Base-by-base conservation (phyloP, 805 yeast genomes). In the Cyberlindnera mycetangii region DNA sequence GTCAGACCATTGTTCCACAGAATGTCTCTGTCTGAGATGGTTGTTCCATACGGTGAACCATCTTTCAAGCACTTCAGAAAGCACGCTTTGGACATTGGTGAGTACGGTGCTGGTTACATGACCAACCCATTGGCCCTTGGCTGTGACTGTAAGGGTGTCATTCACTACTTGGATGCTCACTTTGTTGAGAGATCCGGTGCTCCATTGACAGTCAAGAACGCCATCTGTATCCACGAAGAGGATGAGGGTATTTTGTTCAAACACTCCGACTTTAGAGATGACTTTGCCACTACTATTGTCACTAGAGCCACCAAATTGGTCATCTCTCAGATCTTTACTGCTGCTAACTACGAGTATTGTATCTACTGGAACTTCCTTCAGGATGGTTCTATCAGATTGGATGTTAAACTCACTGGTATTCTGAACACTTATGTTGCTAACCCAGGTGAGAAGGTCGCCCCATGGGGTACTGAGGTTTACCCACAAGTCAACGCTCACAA, bases 21-120 rank as follows among this genome's bases (percentile, higher is more conserved):
- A 66, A 72, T 85, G 58, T 85, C 92, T 3, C 69, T 85, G 48
- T 72, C 85, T 31, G 93, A 85, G 69, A 85, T 85, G 92, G 81
- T 85, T 67, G 93, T 85, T 48, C 93, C 93, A 19, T 85, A 85
- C 59, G 93, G 93, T 44, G 72, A 73, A 50, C 93, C 93, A 47
- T 83, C 78, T 53, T 80, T 74, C 68, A 90, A 89, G 44, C 92
- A 85, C 63, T 89, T 85, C 61, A 75, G 93, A 69, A 85, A 85
- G 67, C 93, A 85, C 58, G 93, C 93, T 35, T 78, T 85, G 66
- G 93, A 85, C 67, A 79, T 85, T 54, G 93, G 93, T 64, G 93
- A 85, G 65, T 85, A 85, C 62, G 93, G 93, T 69, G 92, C 89
- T 50, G 93, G 93, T 60, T 79, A 79, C 70, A 80, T 85, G 81